A percentile compares a stretch with the other conserved stretches of the same genome.
phyloP scores from a whole-genome alignment of 306 rosid genomes.

The Begonia peltatifolia region DNA sequence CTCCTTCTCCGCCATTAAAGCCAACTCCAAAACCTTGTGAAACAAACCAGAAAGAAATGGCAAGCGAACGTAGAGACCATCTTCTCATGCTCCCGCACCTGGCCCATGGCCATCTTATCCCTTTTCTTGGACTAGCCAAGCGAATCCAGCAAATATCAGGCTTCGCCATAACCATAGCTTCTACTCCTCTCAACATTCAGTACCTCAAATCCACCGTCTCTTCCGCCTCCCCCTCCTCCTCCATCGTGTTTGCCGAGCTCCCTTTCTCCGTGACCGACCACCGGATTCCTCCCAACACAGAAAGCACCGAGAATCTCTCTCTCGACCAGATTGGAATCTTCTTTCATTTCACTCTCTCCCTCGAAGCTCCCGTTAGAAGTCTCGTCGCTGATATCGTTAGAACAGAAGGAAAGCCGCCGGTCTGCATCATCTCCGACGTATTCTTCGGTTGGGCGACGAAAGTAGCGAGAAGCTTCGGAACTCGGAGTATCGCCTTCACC shows the following conservation, averaged over 20 bases:
- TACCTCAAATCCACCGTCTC: constrained; percentile 32
- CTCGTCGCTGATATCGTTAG: constrained; percentile 19
- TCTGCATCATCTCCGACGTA: constrained; percentile 34
- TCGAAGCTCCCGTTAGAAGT: constrained; percentile 29
- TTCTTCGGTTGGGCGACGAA: constrained; percentile 43
- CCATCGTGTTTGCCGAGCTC: constrained; percentile 30
- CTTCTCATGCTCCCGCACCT: constrained; percentile 57
- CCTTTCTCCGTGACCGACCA: constrained; percentile 23
- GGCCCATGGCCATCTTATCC: constrained; percentile 74
- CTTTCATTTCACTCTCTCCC: constrained; percentile 23
- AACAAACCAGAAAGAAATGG: constrained; percentile 5
- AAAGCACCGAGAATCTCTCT: constrained; percentile 47
- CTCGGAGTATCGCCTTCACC: constrained; percentile 26
- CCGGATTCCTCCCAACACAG: constrained; percentile 40
- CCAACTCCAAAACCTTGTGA: too few relatives aligned
- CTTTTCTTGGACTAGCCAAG: constrained; percentile 45
- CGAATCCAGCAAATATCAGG: constrained; percentile 24
- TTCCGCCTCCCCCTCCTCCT: background rate
- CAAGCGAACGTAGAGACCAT: constrained; percentile 7
- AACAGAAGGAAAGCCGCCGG: constrained; percentile 31
- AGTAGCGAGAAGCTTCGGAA: constrained; percentile 29
- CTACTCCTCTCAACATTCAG: constrained; percentile 49
- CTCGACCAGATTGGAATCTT: constrained; percentile 9
- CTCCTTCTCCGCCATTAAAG: too few relatives aligned
- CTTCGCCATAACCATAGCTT: constrained; percentile 45